Conservation (phyloP, 441 rosid species). For the Gossypium davidsonii region DNA sequence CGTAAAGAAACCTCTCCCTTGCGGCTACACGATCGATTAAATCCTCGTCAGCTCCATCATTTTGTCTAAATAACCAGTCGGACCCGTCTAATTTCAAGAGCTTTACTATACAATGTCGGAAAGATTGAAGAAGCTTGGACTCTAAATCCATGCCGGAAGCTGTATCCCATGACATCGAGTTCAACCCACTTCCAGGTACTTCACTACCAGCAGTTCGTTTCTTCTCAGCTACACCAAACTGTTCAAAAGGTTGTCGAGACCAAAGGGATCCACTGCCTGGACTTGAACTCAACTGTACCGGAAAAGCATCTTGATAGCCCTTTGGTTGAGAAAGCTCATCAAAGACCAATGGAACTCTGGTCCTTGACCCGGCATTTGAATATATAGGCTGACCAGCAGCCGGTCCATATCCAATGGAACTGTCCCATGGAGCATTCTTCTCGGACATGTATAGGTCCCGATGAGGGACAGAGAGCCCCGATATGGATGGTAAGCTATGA, state of each 20-base stretch:
- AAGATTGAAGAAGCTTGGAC: constrained; percentile 71
- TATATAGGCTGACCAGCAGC: constrained; percentile 40
- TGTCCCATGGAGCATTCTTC: constrained; percentile 48
- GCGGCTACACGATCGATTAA: constrained; percentile 85
- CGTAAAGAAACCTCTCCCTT: constrained; percentile 67
- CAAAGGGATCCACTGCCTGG: constrained; percentile 67
- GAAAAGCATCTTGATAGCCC: constrained; percentile 43
- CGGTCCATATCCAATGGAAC: constrained; percentile 45
- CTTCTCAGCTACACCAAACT: constrained; percentile 79
- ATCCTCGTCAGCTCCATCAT: constrained; percentile 84
- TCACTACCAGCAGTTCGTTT: constrained; percentile 42
- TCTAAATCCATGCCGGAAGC: constrained; percentile 52
- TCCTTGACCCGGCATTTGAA: constrained; percentile 42
- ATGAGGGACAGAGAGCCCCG: constrained; percentile 55
- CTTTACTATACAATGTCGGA: constrained; percentile 69
- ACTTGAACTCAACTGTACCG: constrained; percentile 30
- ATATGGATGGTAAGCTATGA: constrained; percentile 80
- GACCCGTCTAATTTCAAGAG: constrained; percentile 88
- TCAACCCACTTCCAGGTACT: constrained; percentile 40
- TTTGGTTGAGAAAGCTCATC: constrained; percentile 45
- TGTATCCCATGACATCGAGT: constrained; percentile 33
- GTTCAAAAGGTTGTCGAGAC: constrained; percentile 95
- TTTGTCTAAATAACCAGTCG: constrained; percentile 85
- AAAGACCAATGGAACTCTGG: constrained; percentile 39
- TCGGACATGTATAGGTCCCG: constrained; percentile 41